Conservation (phyloP, 805 yeast genomes). For the Metschnikowia proteae region DNA sequence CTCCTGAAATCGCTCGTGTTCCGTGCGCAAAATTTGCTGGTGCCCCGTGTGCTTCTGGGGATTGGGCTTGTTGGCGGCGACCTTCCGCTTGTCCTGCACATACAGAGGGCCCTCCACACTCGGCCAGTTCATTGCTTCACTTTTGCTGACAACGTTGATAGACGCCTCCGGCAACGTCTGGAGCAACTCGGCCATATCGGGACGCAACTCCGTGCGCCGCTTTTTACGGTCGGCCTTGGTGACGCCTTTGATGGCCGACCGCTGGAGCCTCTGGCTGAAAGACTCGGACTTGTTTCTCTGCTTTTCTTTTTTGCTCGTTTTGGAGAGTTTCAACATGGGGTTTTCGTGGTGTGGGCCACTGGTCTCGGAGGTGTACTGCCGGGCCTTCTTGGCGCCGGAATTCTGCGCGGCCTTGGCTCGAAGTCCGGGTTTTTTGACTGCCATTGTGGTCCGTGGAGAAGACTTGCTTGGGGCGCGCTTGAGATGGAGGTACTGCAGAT, state of each 20-base stretch:
- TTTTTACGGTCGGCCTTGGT: constrained; percentile 66
- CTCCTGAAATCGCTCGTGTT: constrained; percentile 53
- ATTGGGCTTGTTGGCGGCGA: constrained; percentile 46
- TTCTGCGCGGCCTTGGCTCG: constrained; percentile 26
- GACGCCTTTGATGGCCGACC: constrained; percentile 40
- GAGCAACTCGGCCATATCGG: constrained; percentile 62
- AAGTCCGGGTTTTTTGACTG: constrained; percentile 34
- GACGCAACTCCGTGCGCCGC: constrained; percentile 56
- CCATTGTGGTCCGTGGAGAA: constrained; percentile 9
- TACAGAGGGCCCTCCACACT: constrained; percentile 8
- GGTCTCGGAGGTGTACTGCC: constrained; percentile 16
- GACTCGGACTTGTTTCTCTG: constrained; percentile 37
- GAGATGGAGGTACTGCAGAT: neutral
- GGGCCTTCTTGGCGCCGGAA: neutral
- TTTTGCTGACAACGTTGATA: constrained; percentile 15
- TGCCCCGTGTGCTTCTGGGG: constrained; percentile 39
- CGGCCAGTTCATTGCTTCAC: constrained; percentile 8
- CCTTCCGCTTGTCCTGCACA: constrained; percentile 20
- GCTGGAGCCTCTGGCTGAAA: constrained; percentile 29
- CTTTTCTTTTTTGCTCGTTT: constrained; percentile 53
- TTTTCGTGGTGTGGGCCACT: constrained; percentile 29
- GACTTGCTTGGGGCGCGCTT: neutral
- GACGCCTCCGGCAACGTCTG: constrained; percentile 43
- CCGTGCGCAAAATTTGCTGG: constrained; percentile 52
- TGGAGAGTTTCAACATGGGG: constrained; percentile 52